Evolutionary conservation across 1,139 yeast genomes (phyloP).

Genomic region (Nematodospora anomalae): DNA sequence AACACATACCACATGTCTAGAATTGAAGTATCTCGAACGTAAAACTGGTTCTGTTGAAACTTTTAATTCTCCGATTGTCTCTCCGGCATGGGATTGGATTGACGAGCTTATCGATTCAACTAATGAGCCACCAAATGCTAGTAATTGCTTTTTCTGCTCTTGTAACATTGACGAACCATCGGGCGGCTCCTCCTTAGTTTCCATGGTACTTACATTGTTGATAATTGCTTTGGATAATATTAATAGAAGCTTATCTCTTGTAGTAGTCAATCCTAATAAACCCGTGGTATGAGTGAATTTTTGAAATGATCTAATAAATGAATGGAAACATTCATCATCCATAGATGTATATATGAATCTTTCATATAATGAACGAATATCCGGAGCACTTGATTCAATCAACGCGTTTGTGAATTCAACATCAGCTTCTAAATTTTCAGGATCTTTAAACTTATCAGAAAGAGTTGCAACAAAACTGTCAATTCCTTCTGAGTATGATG

Average conservation of each 20-base stretch:
- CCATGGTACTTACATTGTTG: slow-evolving; percentile 34
- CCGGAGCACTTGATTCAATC: slow-evolving; percentile 45
- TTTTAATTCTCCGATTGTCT: not conserved
- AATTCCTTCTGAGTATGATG: slow-evolving; percentile 65
- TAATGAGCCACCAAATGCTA: slow-evolving; percentile 59
- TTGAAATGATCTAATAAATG: slow-evolving; percentile 69
- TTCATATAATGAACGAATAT: slow-evolving; percentile 47
- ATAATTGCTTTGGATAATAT: slow-evolving; percentile 58
- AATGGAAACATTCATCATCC: slow-evolving; percentile 67
- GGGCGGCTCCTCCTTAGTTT: slow-evolving; percentile 2
- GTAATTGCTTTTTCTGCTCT: slow-evolving; percentile 35
- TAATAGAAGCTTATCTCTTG: slow-evolving; percentile 61
- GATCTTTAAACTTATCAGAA: slow-evolving; percentile 26
- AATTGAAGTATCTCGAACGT: slow-evolving; percentile 46
- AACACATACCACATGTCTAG: slow-evolving; percentile 72
- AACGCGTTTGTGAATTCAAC: slow-evolving; percentile 42
- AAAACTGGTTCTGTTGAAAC: slow-evolving; percentile 5
- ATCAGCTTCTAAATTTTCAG: slow-evolving; percentile 31
- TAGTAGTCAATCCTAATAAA: slow-evolving; percentile 52
- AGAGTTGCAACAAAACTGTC: slow-evolving; percentile 53
- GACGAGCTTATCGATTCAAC: slow-evolving; percentile 46
- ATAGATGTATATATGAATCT: slow-evolving; percentile 61
- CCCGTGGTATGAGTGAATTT: slow-evolving; percentile 83
- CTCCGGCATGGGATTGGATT: slow-evolving; percentile 12
- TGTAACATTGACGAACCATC: slow-evolving; percentile 11